Evolutionary conservation across 192 early-diverging fungal species (phyloP), one percentile per base, ranked within the genome.

Genomic region (Coemansia sp.): DNA sequence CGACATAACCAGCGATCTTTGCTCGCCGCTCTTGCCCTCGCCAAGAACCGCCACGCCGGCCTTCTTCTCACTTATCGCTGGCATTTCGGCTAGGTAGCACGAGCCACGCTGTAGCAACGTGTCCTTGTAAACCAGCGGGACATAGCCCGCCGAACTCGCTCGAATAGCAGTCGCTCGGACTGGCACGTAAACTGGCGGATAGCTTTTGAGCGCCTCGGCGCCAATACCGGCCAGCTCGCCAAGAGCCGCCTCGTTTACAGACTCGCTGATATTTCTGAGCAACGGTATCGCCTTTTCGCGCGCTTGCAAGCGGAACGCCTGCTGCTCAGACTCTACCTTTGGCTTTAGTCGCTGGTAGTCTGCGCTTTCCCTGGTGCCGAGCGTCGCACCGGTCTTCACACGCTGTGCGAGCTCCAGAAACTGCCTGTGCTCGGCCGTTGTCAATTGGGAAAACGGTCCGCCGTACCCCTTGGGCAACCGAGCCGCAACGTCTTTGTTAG

Each of bases 401-500:
- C 74, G 60, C 22, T 72, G 67, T 36, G 44, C 39, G 5, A 73
- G 75, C 33, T 22, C 58, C 50, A 76, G 20, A 22, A 64, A 79
- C 18, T 68, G 62, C 34, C 44, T 52, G 49, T 84, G 76, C 57
- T 84, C 81, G 8, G 39, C 47, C 18, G 50, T 29, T 1, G 70
- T 76, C 50, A 84, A 65, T 47, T 73, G 73, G 16, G 81, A 84
- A 29, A 79, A 84, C 27, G 81, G 81, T 0, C 81, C 81, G 0
- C 47, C 15, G 47, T 83, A 83, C 2, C 64, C 70, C 38, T 36
- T 34, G 2, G 81, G 73, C 47, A 83, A 63, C 4, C 62, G 62
- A 16, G 33, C 16, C 5, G 72, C 72, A 38, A 65, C 12, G 7
- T 63, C 65, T 36, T 70, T 75, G 16, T 70, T 64, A 38, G 62